Evolutionary conservation across 352 stramenopile genomes (phyloP).

Genomic region (Pythium coloratum): DNA sequence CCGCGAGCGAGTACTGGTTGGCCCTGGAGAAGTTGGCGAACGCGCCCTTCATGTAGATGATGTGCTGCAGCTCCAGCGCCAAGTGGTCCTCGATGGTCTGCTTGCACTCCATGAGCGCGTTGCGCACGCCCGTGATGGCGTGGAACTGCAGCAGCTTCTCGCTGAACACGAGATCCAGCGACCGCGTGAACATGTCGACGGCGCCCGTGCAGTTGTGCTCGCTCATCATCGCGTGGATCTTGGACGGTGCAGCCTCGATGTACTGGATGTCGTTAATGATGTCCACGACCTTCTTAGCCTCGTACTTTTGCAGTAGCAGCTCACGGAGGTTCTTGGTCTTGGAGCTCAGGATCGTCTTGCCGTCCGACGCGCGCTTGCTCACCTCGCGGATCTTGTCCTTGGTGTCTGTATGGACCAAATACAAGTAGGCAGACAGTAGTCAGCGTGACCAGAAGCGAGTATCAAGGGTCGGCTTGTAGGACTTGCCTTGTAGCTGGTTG

Average conservation of each 20-base stretch:
- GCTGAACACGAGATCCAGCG: constrained; percentile 81
- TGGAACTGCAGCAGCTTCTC: constrained; percentile 80
- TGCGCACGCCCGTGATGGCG: constrained; percentile 69
- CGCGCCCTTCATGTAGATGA: constrained; percentile 73
- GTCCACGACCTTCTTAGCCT: constrained; percentile 81
- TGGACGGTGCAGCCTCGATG: constrained; percentile 67
- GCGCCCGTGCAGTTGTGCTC: constrained; percentile 59
- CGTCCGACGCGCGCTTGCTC: constrained; percentile 63
- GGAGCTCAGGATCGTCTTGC: constrained; percentile 78
- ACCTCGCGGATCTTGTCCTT: constrained; percentile 71
- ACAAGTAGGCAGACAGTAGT: too few species aligned
- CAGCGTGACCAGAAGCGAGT: too few species aligned
- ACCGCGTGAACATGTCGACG: constrained; percentile 69
- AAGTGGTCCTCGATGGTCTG: constrained; percentile 80
- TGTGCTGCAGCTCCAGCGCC: constrained; percentile 65
- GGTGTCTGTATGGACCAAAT: constrained; percentile 40
- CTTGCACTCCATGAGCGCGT: constrained; percentile 85
- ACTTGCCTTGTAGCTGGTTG: constrained; percentile 69
- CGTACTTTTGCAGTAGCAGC: constrained; percentile 78
- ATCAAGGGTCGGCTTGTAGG: too few species aligned
- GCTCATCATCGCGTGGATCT: constrained; percentile 59
- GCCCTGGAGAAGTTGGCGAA: constrained; percentile 63
- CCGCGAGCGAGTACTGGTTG: constrained; percentile 69
- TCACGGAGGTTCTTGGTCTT: constrained; percentile 86
- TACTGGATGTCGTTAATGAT: constrained; percentile 86